Evolutionary conservation across 345 rosid species (phyloP), one percentile per base, ranked within the genome.

Genomic region (Hibiscus syriacus): DNA sequence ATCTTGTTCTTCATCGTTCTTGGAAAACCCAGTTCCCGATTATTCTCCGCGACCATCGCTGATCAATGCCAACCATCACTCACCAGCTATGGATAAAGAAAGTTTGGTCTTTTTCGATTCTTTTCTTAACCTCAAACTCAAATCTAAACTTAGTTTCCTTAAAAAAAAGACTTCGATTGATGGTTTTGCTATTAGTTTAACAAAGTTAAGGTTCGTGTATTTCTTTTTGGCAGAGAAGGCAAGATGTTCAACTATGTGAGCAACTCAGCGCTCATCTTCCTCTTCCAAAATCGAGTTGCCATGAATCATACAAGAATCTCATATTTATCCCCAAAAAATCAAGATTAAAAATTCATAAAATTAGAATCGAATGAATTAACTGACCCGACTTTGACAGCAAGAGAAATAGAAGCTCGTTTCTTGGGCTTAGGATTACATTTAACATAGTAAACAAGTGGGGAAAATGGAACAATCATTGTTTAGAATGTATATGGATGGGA

Each of bases 221-320:
- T 79, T 90, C 50, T 79, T 78, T 3, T 97, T 92, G 20, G 98
- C 96, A 74, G 97, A 90, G 63, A 92, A 92, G 19, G 98, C 97
- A 64, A 92, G 97, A 83, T 92, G 98, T 81, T 92, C 97, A 38
- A 88, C 89, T 27, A 92, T 90, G 73, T 92, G 98, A 61, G 98
- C 98, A 70, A 92, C 97, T 54, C 97, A 96, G 36, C 89, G 91
- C 81, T 92, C 96, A 68, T 83, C 85, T 63, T 92, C 98, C 84
- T 92, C 93, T 82, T 92, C 98, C 83, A 92, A 77, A 78, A 92
- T 89, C 76, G 98, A 92, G 83, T 97, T 92, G 97, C n/a, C n/a
- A n/a, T n/a, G n/a, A n/a, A n/a, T n/a, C n/a, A n/a, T n/a, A 59
- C 36, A 63, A 63, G 34, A 63, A 25, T 53, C 56, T 23, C 17